Evolutionary conservation across 352 stramenopile species (phyloP), one percentile per base, ranked within the genome.

Genomic region (Blastocystis sp.): DNA sequence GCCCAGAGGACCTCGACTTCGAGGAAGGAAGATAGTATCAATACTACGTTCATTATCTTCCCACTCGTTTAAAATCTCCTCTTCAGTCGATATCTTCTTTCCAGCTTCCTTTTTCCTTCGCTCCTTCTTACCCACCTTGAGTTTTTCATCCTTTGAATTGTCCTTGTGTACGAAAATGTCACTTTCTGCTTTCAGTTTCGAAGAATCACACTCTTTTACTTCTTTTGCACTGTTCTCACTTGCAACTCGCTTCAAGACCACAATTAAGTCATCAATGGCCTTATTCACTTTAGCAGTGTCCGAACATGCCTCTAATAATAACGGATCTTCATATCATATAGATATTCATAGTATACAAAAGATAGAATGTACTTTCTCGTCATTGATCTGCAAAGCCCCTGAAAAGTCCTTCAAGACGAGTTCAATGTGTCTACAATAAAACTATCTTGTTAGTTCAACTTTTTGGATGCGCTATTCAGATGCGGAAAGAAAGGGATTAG

Each of bases 21-120:
- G 71, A 37, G 71, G 71, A 16, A 83, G 71, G 71, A 83, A 83
- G 51, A 83, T 83, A 37, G 71, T 83, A 56, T 83, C 71, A 35
- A 83, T 66, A 35, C 42, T 63, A 21, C 71, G 71, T 16, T 83
- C 71, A 42, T 83, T 83, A 29, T 83, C 71, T 24, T 83, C 71
- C 71, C 71, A 83, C 51, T 83, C 42, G 51, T 49, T 65, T 5
- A 83, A 21, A 35, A 83, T 43, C 51, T 83, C 71, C 11, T 43
- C 71, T 37, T 63, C 71, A 27, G 14, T 49, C 49, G 58, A 27
- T 29, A 6, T 27, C 43, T 80, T 80, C 71, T 83, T 83, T 49
- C 66, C 71, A 1, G 21, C 24, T 35, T 61, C 37, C 66, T 78
- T 78, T 56, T 83, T 83, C 46, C 66, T 83, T 56, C 66, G 61